Conservation (phyloP, 805 yeast species). For the Hanseniaspora thailandica region DNA sequence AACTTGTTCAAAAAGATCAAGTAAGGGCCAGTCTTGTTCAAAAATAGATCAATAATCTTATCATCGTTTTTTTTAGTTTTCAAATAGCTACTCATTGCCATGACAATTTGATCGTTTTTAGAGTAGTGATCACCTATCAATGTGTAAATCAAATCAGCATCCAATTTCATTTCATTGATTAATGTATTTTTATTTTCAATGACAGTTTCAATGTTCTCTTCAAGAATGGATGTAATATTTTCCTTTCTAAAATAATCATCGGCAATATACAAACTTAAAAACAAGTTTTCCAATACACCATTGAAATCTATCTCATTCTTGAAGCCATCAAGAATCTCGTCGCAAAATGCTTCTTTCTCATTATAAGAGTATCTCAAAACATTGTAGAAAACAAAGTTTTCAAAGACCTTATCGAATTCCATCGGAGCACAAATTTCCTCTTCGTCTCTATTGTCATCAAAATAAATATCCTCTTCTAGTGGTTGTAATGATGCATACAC, state of each 20-base stretch:
- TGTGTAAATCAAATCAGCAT: not conserved
- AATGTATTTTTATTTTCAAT: not conserved
- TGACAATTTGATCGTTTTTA: constrained; percentile 39
- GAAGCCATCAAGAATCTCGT: not conserved
- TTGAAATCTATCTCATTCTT: not conserved
- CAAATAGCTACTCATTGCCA: constrained; percentile 50
- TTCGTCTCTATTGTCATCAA: too few relatives aligned
- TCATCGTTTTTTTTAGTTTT: constrained; percentile 47
- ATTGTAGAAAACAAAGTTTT: not conserved
- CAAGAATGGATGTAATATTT: constrained; percentile 25
- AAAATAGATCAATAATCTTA: constrained; percentile 49
- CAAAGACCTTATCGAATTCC: not conserved
- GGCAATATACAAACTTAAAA: constrained; percentile 38
- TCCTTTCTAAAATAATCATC: constrained; percentile 24
- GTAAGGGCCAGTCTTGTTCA: constrained; percentile 57
- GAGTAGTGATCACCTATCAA: constrained; percentile 1
- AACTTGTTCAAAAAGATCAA: constrained; percentile 44
- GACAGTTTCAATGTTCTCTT: constrained; percentile 16
- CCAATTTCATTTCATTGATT: not conserved
- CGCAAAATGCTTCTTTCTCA: too few relatives aligned
- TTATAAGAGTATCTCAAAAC: too few relatives aligned
- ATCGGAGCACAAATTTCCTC: too few relatives aligned
- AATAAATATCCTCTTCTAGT: too few relatives aligned
- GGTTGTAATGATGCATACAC: too few relatives aligned
- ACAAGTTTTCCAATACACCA: constrained; percentile 31